These are phyloP conservation scores for Botrytis fabae DNA, from an alignment of 2,329 filamentous ascomycete genomes.

Conservation along the genomic window DNA sequence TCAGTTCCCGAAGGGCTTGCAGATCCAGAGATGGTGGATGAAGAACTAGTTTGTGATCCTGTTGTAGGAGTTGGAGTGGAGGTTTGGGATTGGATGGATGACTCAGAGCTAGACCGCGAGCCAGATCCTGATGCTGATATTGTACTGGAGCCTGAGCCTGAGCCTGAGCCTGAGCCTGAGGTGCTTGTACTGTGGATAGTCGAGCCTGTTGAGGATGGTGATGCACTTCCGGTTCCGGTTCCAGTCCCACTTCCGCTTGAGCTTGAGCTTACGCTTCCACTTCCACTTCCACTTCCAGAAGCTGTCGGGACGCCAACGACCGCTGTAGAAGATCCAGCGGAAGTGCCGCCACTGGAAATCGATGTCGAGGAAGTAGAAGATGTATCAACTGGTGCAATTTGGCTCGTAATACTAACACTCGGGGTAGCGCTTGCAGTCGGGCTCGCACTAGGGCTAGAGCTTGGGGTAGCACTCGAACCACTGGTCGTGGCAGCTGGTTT, in stretches of 20 bases:
- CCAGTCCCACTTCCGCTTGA: neutral
- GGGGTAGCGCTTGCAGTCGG: neutral
- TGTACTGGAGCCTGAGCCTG: neutral
- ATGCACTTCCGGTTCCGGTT: neutral
- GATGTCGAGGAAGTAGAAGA: neutral
- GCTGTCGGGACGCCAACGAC: neutral
- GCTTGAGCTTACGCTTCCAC: neutral
- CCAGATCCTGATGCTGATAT: neutral
- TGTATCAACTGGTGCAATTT: conserved; percentile 1
- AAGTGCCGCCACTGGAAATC: neutral
- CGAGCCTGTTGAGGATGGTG: neutral
- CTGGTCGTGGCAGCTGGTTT: neutral
- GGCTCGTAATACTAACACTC: conserved; percentile 15
- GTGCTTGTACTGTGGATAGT: neutral
- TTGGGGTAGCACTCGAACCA: neutral
- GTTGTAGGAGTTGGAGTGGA: conserved; percentile 5
- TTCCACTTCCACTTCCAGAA: neutral
- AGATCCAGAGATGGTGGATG: neutral
- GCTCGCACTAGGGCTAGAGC: neutral
- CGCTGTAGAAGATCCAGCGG: neutral
- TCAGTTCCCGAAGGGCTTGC: neutral
- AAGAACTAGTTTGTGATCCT: neutral
- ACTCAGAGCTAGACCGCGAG: neutral
- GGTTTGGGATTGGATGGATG: neutral
- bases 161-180: neutral